Conservation (phyloP, 345 rosid species). For the Arabis hirsuta region DNA sequence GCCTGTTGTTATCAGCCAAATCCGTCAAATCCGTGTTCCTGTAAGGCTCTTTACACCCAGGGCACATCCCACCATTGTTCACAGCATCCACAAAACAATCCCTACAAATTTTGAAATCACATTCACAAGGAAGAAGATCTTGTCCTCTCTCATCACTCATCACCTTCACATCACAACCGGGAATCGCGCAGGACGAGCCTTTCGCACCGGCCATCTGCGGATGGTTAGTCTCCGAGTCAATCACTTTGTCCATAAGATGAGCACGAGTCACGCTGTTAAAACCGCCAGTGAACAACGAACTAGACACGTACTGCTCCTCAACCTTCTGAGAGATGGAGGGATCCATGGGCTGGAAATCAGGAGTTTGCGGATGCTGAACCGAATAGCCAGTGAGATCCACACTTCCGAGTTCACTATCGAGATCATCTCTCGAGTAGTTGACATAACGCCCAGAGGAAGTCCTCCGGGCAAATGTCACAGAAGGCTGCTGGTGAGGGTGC, state of each 20-base stretch:
- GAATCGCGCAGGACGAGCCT: slow-evolving; percentile 86
- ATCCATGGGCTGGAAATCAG: slow-evolving; percentile 97
- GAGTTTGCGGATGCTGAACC: slow-evolving; percentile 92
- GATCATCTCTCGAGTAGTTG: slow-evolving; percentile 95
- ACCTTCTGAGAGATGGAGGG: slow-evolving; percentile 91
- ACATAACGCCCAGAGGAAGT: slow-evolving; percentile 89
- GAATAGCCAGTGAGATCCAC: slow-evolving; percentile 78
- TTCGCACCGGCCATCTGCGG: slow-evolving; percentile 99
- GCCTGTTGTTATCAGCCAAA: slow-evolving; percentile 54
- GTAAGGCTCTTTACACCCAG: slow-evolving; percentile 90
- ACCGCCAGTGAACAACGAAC: slow-evolving; percentile 90
- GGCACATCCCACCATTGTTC: slow-evolving; percentile 76
- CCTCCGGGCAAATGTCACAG: slow-evolving; percentile 82
- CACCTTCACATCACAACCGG: slow-evolving; percentile 93
- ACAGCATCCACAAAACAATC: slow-evolving; percentile 95
- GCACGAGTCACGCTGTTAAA: slow-evolving; percentile 93
- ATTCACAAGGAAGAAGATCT: slow-evolving; percentile 93
- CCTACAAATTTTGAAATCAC: slow-evolving; percentile 93
- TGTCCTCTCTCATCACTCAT: slow-evolving; percentile 89
- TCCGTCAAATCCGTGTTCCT: slow-evolving; percentile 83
- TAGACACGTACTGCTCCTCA: slow-evolving; percentile 96
- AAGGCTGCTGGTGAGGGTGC: slow-evolving; percentile 62
- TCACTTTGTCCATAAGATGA: slow-evolving; percentile 97
- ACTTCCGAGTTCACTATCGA: slow-evolving; percentile 92
- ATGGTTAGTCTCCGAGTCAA: slow-evolving; percentile 82